Evolutionary conservation across 352 stramenopile genomes (phyloP), one percentile per base, ranked within the genome.

Genomic region (Phytophthora podocarpi): DNA sequence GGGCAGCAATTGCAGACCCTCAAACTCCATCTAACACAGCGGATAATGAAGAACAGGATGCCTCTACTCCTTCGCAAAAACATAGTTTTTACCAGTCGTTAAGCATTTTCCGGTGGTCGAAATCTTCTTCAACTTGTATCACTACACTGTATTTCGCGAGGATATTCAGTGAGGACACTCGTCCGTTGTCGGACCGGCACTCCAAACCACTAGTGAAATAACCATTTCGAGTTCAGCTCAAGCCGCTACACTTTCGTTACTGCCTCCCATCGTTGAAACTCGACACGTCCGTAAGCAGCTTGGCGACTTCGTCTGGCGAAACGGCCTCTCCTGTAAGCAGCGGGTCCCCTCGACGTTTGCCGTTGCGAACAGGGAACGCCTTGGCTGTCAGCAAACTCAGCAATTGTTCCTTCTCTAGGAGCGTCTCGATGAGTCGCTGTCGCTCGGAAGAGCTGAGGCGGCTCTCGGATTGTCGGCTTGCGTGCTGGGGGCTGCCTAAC

Each of bases 391-490:
- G 58, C 36, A 96, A 51, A 20, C 67, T 77, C 48, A 97, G 71
- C 46, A 97, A 64, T 26, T 88, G 76, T 56, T 97, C 87, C 59
- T 94, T 91, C 18, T 84, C 78, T 15, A 96, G 63, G 32, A 96
- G 60, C 36, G 81, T 83, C 48, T 97, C 87, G 30, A 97, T 78
- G 1, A 92, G 68, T 26, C 64, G 69, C 58, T 94, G 81, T 4
- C 87, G 59, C 21, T 96, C 86, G 7, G 59, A 54, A 13, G 67
- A 65, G 21, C 28, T 76, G 7, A 90, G 56, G 13, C 66, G 67
- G 18, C 42, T 64, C 18, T 72, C 70, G 13, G 47, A 23, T 15
- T 56, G 60, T 5, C 49, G 51, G 1, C 27, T 47, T 11, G 18
- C 46, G 6, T 51, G 34, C 27, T 65, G 54, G 0, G 42, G 55